phyloP scores from a whole-genome alignment of 352 stramenopile species.

The Pythium insidiosum region DNA sequence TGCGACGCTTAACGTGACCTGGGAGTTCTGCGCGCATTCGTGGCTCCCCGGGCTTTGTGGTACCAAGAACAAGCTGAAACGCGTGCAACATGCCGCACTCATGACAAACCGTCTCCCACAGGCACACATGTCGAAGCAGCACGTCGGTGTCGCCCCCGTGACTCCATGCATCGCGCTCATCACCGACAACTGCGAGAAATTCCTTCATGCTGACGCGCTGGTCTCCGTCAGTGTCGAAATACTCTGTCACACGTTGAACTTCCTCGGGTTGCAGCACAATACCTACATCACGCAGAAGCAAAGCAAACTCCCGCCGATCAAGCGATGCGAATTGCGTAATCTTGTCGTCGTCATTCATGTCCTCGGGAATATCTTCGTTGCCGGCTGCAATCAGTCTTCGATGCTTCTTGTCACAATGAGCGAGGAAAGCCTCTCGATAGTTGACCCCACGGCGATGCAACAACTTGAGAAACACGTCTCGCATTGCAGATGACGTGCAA shows the following conservation, averaged over 20 bases:
- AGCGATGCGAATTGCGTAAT: slow-evolving; percentile 48
- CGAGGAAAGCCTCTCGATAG: slow-evolving; percentile 73
- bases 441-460: slow-evolving; percentile 83
- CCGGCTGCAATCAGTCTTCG: slow-evolving; percentile 41
- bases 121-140: slow-evolving; percentile 76
- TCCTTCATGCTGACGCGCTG: slow-evolving; percentile 60
- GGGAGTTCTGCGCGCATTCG: slow-evolving; percentile 63
- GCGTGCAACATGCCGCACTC: slow-evolving; percentile 88
- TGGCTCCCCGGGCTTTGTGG: slow-evolving; percentile 23
- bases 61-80: slow-evolving; percentile 72
- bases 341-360: slow-evolving; percentile 57
- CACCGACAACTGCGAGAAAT: slow-evolving; percentile 81
- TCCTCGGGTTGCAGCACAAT: slow-evolving; percentile 80
- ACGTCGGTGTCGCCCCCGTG: slow-evolving; percentile 73
- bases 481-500: slow-evolving; percentile 76
- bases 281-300: slow-evolving; percentile 56
- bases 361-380: slow-evolving; percentile 46
- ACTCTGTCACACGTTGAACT: slow-evolving; percentile 71
- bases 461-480: slow-evolving; percentile 88
- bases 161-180: slow-evolving; percentile 46
- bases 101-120: slow-evolving; percentile 89
- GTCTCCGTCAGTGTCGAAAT: slow-evolving; percentile 78
- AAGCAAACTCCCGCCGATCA: slow-evolving; percentile 37
- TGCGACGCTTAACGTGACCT: slow-evolving; percentile 51
- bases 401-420: slow-evolving; percentile 53